These are phyloP conservation scores for Mortierella polycephala DNA, from an alignment of 371 early-diverging fungal species.

Conservation along the genomic window DNA sequence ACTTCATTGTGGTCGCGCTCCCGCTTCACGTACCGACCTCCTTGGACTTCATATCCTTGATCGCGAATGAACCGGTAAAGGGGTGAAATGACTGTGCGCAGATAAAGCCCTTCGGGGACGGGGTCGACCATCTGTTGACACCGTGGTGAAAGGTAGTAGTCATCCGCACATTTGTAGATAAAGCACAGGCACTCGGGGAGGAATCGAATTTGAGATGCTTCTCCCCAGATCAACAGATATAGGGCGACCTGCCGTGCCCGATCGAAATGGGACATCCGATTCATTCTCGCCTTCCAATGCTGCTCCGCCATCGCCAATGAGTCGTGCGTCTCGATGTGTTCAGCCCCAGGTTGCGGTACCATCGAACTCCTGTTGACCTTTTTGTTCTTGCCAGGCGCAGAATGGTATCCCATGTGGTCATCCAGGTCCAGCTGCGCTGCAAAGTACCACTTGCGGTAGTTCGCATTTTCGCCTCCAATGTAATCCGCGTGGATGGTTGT, in stretches of 20 bases:
- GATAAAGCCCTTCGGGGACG: constrained; percentile 74
- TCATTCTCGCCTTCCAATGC: constrained; percentile 77
- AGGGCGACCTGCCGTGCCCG: constrained; percentile 80
- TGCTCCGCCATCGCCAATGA: constrained; percentile 60
- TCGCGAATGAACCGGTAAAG: constrained; percentile 83
- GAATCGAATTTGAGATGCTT: constrained; percentile 82
- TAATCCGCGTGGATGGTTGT: constrained; percentile 86
- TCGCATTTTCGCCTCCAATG: constrained; percentile 84
- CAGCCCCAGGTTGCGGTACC: constrained; percentile 15
- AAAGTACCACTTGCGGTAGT: constrained; percentile 88
- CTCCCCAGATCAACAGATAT: constrained; percentile 88
- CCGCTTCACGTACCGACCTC: constrained; percentile 75
- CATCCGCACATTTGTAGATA: constrained; percentile 78
- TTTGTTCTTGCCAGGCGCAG: constrained; percentile 53
- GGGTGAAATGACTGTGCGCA: constrained; percentile 75
- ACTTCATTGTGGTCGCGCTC: constrained; percentile 84
- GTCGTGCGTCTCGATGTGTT: constrained; percentile 27
- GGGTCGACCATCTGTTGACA: constrained; percentile 57
- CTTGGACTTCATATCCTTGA: constrained; percentile 75
- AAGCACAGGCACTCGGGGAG: constrained; percentile 86
- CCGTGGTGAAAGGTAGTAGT: constrained; percentile 59
- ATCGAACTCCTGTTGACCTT: constrained; percentile 29
- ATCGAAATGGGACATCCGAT: constrained; percentile 70
- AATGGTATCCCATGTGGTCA: constrained; percentile 62
- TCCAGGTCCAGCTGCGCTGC: constrained; percentile 80